phyloP scores from a whole-genome alignment of 345 rosid genomes.

The Eucalyptus marginata region DNA sequence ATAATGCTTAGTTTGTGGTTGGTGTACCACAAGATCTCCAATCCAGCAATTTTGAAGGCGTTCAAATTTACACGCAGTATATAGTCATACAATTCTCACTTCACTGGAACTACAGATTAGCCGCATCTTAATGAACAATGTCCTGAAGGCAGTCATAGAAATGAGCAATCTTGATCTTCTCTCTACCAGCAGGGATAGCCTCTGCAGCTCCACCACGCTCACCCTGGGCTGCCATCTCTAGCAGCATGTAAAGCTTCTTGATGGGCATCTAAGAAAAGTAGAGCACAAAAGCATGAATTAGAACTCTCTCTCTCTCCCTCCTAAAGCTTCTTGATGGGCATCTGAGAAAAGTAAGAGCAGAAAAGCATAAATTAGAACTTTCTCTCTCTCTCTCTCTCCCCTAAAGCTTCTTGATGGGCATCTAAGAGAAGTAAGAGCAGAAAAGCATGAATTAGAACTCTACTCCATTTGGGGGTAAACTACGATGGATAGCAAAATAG shows the following conservation, averaged over 20 bases:
- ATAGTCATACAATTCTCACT: neutral
- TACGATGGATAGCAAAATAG: too few relatives aligned
- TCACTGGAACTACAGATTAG: neutral
- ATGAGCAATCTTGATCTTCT: constrained; percentile 61
- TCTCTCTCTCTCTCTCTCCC: too few relatives aligned
- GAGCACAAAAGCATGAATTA: neutral
- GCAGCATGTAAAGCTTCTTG: constrained; percentile 68
- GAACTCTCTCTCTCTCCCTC: too few relatives aligned
- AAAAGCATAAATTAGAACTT: too few relatives aligned
- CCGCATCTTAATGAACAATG: constrained; percentile 26
- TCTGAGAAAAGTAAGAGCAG: too few relatives aligned
- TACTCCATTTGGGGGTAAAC: neutral
- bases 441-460: neutral
- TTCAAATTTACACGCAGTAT: neutral
- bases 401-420: too few relatives aligned
- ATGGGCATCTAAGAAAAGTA: constrained; percentile 32
- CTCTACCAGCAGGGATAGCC: constrained; percentile 55
- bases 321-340: too few relatives aligned
- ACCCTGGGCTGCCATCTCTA: constrained; percentile 96
- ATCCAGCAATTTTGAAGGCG: neutral
- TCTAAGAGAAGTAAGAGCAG: neutral
- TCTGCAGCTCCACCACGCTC: constrained; percentile 70
- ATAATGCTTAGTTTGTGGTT: neutral
- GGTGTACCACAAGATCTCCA: neutral
- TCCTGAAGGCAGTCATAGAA: constrained; percentile 82